These are phyloP conservation scores for Bocquillonia castaneifolia DNA, from an alignment of 441 rosid species.

Conservation along the genomic window DNA sequence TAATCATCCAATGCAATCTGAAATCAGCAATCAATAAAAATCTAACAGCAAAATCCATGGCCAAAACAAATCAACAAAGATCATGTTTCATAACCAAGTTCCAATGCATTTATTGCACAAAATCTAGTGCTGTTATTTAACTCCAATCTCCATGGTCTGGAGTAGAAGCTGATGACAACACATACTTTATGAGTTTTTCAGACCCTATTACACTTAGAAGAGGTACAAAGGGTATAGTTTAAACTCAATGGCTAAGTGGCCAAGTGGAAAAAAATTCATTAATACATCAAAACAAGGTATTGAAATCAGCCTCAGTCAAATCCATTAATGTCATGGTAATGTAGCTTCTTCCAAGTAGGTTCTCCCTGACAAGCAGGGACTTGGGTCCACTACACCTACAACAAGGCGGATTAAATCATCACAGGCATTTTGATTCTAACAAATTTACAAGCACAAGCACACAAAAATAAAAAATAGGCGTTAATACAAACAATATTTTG, in stretches of 20 bases:
- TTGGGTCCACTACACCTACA: conserved; percentile 56
- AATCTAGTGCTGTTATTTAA: conserved; percentile 24
- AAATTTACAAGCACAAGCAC: no score
- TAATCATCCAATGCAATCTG: background rate
- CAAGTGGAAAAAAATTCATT: background rate
- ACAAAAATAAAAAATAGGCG: no score
- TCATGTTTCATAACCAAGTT: background rate
- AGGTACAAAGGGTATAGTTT: conserved; percentile 35
- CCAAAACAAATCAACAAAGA: background rate
- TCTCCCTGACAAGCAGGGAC: conserved; percentile 58
- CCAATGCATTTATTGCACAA: background rate
- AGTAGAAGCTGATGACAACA: conserved; percentile 30
- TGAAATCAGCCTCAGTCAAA: conserved; percentile 30
- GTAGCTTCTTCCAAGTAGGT: conserved; percentile 61
- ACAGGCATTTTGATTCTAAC: conserved; percentile 16
- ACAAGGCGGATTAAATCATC: conserved; percentile 38
- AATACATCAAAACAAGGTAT: background rate
- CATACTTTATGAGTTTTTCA: conserved; percentile 21
- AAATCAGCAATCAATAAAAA: background rate
- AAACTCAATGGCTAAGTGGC: conserved; percentile 28
- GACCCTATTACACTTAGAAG: conserved; percentile 16
- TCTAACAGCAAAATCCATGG: background rate
- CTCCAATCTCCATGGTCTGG: conserved; percentile 1
- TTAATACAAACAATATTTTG: no score
- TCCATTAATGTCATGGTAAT: conserved; percentile 34